phyloP scores from a whole-genome alignment of 352 stramenopile species.

The Globisporangium canariense region DNA sequence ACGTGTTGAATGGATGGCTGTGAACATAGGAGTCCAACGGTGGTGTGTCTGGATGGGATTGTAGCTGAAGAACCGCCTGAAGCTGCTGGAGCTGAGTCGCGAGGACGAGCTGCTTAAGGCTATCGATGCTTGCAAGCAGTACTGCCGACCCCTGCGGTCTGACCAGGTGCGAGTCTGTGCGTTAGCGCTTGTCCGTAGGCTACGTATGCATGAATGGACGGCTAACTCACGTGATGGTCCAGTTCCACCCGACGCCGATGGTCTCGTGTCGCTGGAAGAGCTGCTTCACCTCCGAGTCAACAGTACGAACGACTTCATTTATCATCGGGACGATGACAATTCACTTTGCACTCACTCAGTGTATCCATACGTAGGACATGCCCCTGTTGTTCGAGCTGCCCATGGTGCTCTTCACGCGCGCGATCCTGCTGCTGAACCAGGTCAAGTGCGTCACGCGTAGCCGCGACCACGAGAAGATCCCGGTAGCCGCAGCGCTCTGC shows the following conservation, averaged over 20 bases:
- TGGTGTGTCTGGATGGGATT: background rate
- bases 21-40: background rate
- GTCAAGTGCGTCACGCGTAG: constrained; percentile 14
- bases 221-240: background rate
- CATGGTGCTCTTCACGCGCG: constrained; percentile 30
- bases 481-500: constrained; percentile 10
- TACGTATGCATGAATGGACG: background rate
- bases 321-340: background rate
- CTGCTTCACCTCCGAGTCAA: constrained; percentile 13
- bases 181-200: background rate
- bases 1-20: background rate
- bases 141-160: constrained; percentile 6
- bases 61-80: constrained; percentile 19
- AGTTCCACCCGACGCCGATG: constrained; percentile 8
- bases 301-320: background rate
- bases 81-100: constrained; percentile 13
- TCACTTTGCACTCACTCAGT: background rate
- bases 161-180: background rate
- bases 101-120: constrained; percentile 16
- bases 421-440: constrained; percentile 27
- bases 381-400: constrained; percentile 31
- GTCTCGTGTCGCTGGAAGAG: constrained; percentile 18
- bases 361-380: constrained; percentile 16
- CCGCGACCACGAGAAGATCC: constrained; percentile 5
- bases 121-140: constrained; percentile 12